Percentiles rank a stretch among this genome's conserved stretches.
These are phyloP conservation scores for Roridomyces roridus DNA, from an alignment of 768 basidiomycete species.

Conservation along the genomic window DNA sequence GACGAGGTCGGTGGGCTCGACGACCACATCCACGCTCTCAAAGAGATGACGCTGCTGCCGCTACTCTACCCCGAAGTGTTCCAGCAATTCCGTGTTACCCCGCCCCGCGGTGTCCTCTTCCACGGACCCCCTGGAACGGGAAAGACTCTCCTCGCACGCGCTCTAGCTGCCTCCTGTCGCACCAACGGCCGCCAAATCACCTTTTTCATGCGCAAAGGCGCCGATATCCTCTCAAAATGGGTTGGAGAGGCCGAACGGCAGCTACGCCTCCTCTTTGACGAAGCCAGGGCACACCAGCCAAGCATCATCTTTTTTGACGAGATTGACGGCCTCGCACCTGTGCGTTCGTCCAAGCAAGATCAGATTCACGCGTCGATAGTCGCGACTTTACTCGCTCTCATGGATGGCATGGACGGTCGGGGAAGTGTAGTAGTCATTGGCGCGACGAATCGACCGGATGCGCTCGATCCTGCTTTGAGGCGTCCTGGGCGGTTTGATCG, in stretches of 20 bases:
- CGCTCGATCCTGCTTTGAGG: slow-evolving; percentile 94
- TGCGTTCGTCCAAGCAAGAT: slow-evolving; percentile 97
- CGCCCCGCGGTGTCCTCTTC: slow-evolving; percentile 95
- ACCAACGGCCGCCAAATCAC: slow-evolving; percentile 88
- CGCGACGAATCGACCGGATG: slow-evolving; percentile 96
- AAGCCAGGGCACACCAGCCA: slow-evolving; percentile 90
- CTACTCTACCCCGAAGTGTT: slow-evolving; percentile 97
- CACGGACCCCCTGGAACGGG: slow-evolving; percentile 99
- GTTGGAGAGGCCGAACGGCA: slow-evolving; percentile 99
- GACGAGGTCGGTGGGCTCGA: slow-evolving; percentile 97
- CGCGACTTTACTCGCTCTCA: slow-evolving; percentile 91
- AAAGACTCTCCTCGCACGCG: slow-evolving; percentile 92
- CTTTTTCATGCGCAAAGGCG: slow-evolving; percentile 99
- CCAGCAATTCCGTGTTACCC: slow-evolving; percentile 91
- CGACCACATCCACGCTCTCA: slow-evolving; percentile 94
- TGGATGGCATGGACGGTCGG: slow-evolving; percentile 99
- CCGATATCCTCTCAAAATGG: slow-evolving; percentile 98
- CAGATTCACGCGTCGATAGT: slow-evolving; percentile 99
- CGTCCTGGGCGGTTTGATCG: slow-evolving; percentile 96
- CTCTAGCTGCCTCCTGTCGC: slow-evolving; percentile 91
- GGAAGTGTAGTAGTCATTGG: slow-evolving; percentile 98
- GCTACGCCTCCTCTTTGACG: slow-evolving; percentile 92
- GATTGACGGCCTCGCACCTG: slow-evolving; percentile 97
- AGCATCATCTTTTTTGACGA: slow-evolving; percentile 99
- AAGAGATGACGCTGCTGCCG: slow-evolving; percentile 99